These are phyloP conservation scores for Sextonia rubra DNA, from an alignment of 164 flowering plant genomes.

Conservation along the genomic window DNA sequence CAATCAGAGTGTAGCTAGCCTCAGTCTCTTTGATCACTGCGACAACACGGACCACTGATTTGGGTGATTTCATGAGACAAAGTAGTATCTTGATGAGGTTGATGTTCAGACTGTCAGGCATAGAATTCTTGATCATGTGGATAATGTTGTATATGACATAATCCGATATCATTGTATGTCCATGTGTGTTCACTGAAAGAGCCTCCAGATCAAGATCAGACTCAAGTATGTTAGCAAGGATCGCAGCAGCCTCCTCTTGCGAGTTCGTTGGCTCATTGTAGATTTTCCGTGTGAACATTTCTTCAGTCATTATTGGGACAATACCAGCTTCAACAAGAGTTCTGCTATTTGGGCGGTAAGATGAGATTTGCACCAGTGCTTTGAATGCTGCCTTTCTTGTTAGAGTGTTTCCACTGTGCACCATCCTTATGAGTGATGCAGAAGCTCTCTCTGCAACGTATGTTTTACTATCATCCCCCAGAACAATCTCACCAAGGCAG, in stretches of 20 bases:
- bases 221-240: conserved; percentile 62
- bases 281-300: conserved; percentile 45
- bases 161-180: conserved; percentile 62
- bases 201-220: conserved; percentile 46
- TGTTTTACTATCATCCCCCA: conserved; percentile 37
- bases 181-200: conserved; percentile 42
- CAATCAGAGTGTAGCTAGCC: conserved; percentile 48
- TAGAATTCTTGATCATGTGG: conserved; percentile 44
- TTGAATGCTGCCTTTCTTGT: conserved; percentile 50
- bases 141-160: conserved; percentile 48
- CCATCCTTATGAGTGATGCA: conserved; percentile 47
- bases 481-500: conserved; percentile 54
- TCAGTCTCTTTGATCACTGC: conserved; percentile 58
- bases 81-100: conserved; percentile 52
- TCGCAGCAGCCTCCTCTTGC: conserved; percentile 45
- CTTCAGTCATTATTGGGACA: conserved; percentile 47
- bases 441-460: conserved; percentile 60
- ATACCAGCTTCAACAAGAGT: conserved; percentile 54
- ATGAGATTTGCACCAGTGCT: conserved; percentile 52
- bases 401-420: conserved; percentile 36
- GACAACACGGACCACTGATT: conserved; percentile 36
- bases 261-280: conserved; percentile 44
- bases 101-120: conserved; percentile 43
- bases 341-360: conserved; percentile 41
- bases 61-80: conserved; percentile 43